Evolutionary conservation across 768 basidiomycete species (phyloP).

Genomic region (Leccinum longicurvipes): DNA sequence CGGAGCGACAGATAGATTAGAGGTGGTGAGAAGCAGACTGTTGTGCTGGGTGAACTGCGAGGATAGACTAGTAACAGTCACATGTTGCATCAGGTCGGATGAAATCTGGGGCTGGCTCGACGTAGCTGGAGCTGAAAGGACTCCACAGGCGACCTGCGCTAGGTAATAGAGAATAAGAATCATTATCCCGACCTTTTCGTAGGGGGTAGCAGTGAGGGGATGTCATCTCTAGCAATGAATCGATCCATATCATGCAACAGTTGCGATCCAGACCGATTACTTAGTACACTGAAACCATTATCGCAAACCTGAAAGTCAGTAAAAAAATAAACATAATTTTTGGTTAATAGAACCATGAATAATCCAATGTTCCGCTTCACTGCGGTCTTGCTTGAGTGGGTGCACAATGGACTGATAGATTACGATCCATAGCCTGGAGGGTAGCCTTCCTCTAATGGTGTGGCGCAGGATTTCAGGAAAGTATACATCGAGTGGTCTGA

Average conservation of each 20-base stretch:
- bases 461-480: not conserved
- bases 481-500: not conserved
- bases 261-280: constrained; percentile 7
- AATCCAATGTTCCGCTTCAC: not conserved
- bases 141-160: constrained; percentile 16
- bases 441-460: not conserved
- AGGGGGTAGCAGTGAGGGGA: not conserved
- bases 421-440: not conserved
- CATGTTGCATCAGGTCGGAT: not conserved
- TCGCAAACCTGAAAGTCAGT: constrained; percentile 5
- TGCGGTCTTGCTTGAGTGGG: not conserved
- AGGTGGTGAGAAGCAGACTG: not conserved
- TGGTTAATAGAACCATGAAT: not conserved
- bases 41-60: not conserved
- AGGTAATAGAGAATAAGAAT: not conserved
- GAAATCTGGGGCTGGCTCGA: not conserved
- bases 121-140: constrained; percentile 11
- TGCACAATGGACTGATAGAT: not conserved
- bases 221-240: not conserved
- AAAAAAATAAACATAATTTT: not conserved
- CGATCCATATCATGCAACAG: not conserved
- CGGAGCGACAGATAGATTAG: not conserved
- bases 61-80: not conserved
- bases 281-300: not conserved
- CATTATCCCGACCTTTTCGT: constrained; percentile 6